Conservation (phyloP, 208 protist genomes). For the Vickermania spadyakhi region DNA sequence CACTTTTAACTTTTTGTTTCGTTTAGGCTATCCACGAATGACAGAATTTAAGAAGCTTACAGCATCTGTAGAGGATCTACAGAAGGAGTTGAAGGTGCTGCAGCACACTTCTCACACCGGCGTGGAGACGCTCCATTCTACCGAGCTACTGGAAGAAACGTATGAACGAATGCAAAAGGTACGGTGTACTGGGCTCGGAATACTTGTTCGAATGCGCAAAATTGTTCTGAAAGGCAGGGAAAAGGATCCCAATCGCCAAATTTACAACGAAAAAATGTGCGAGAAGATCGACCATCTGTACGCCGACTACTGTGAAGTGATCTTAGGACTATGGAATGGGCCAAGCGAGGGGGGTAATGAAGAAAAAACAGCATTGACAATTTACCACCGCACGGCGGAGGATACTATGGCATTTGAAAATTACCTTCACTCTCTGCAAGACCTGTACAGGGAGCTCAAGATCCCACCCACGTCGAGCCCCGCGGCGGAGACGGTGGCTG, state of each 20-base stretch:
- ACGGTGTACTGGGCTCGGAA: conserved; percentile 14
- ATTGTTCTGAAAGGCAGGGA: conserved; percentile 61
- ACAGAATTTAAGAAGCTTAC: conserved; percentile 68
- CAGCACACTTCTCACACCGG: conserved; percentile 5
- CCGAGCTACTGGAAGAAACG: neutral
- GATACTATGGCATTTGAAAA: neutral
- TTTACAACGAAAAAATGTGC: conserved; percentile 88
- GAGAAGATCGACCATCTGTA: conserved; percentile 69
- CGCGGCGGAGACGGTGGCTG: neutral
- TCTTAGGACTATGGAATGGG: conserved; percentile 8
- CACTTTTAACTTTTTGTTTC: neutral
- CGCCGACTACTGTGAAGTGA: conserved; percentile 17
- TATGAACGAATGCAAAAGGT: conserved; percentile 10
- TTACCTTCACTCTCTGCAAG: neutral
- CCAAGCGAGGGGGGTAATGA: neutral
- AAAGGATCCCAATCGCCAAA: conserved; percentile 71
- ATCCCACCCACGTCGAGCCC: neutral
- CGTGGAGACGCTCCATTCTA: neutral
- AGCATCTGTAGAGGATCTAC: conserved; percentile 20
- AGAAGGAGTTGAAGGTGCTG: conserved; percentile 13
- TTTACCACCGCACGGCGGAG: neutral
- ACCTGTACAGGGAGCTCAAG: neutral
- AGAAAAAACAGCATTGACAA: no score
- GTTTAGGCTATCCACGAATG: no score
- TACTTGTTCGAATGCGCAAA: conserved; percentile 42